Conservation (phyloP, 2,329 filamentous ascomycete genomes). For the Metarhizium sp. region DNA sequence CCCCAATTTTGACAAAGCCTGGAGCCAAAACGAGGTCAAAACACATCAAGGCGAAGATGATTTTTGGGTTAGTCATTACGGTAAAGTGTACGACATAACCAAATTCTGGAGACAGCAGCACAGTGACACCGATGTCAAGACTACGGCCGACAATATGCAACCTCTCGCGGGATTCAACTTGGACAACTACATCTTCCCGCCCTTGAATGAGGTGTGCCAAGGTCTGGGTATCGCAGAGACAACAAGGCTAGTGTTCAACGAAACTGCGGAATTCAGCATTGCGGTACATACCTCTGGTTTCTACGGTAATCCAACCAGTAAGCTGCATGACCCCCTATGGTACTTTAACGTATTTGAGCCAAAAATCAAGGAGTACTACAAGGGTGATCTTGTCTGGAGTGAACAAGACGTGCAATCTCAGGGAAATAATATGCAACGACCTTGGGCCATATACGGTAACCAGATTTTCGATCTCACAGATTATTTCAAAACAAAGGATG, state of each 20-base stretch:
- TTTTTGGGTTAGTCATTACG: slow-evolving; percentile 80
- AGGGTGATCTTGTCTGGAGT: slow-evolving; percentile 74
- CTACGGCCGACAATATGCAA: slow-evolving; percentile 57
- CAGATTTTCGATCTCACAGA: slow-evolving; percentile 83
- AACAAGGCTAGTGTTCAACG: slow-evolving; percentile 53
- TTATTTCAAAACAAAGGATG: slow-evolving; percentile 71
- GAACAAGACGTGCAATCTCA: slow-evolving; percentile 48
- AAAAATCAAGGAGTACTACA: slow-evolving; percentile 74
- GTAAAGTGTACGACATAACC: slow-evolving; percentile 83
- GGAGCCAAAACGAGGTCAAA: slow-evolving; percentile 60
- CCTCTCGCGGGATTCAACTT: slow-evolving; percentile 70
- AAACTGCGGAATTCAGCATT: slow-evolving; percentile 42
- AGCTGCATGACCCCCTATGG: slow-evolving; percentile 60
- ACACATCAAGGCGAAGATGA: slow-evolving; percentile 64
- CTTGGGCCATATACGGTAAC: slow-evolving; percentile 72
- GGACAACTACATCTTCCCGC: slow-evolving; percentile 77
- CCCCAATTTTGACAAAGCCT: slow-evolving; percentile 85
- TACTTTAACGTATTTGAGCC: slow-evolving; percentile 68
- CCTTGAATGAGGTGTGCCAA: slow-evolving; percentile 64
- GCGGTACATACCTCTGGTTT: slow-evolving; percentile 65
- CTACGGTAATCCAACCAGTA: slow-evolving; percentile 45
- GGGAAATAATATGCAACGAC: slow-evolving; percentile 56
- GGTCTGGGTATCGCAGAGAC: slow-evolving; percentile 55
- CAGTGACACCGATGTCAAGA: slow-evolving; percentile 59
- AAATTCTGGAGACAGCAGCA: slow-evolving; percentile 83